Base-by-base conservation (phyloP, 345 rosid species). In the Corchorus capsularis region DNA sequence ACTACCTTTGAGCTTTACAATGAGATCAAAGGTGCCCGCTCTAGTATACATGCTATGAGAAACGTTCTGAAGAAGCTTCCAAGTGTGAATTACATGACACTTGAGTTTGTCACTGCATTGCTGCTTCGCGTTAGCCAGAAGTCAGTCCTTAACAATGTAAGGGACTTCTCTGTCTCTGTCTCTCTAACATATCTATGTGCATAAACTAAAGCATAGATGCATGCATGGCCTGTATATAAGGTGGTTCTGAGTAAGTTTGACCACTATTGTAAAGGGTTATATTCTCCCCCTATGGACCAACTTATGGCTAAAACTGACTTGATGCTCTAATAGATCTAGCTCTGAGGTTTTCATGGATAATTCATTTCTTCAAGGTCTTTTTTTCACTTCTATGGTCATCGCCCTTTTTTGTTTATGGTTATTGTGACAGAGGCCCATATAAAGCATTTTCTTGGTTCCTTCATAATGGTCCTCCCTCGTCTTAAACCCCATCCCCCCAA, bases 71-170 rank as follows among this genome's bases (percentile, higher is more conserved):
- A 92, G 82, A 92, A 86, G 84, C 98, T 95, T 77, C 92, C 99
- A 19, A 89, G 37, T 74, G 94, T 87, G 59, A 95, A 93, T 79
- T 95, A 88, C 85, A 90, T 90, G 89, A 93, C 98, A 50, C 75
- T 95, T 78, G 99, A 95, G 90, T 87, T 87, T 67, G 59, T 92
- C 60, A 93, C 99, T 50, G 96, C 99, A 15, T 73, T 93, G 20
- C 62, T 95, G 75, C 96, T 91, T 74, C 92, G 86, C 55, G 91
- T 93, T 74, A 92, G 96, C 86, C 87, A 93, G 84, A 95, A 93
- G 80, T 88, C 97, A 32, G 85, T 78, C 75, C 85, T 95, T 75
- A 95, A 93, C 88, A 93, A 95, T 89, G 99, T 83, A 80, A 60
- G 85, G 71, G 35, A 62, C 17, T 27, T 19, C 74, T 70, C 43